Base-by-base conservation (phyloP, 140 eudicot genomes). In the Oenanthe javanica region DNA sequence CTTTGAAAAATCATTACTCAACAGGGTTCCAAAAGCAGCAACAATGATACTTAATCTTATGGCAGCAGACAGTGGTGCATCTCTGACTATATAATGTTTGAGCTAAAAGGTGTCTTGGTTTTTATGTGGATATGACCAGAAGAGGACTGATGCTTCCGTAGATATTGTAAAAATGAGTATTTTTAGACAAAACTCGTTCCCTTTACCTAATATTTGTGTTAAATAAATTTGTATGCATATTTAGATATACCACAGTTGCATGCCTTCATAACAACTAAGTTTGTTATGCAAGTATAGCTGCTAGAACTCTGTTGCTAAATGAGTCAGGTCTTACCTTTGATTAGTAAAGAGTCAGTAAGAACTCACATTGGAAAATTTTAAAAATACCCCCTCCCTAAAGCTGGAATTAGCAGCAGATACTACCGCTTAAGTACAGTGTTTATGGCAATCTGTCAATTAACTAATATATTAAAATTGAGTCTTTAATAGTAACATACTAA, bases 11-110 rank as follows among this genome's bases (percentile, higher is more conserved):
- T 40, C 72, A 25, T 67, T 42, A 66, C 55, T 15, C 57, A 61
- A 77, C 93, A 95, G 99, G 99, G 99, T 97, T 78, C 99, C 97
- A 43, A 95, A 88, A 88, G 99, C 99, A 43, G 99, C 99, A 72
- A 86, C 86, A 73, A 86, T 95, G 99, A 92, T 95, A 80, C 86
- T 95, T 54, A 93, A 95, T 89, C 92, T 95, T 1, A 88, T 96
- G 16, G 83, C 81, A 79, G 93, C 91, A 12, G 99, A 95, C 83
- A 92, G 92, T 83, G 99, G 99, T 81, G 90, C 97, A 67, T 90
- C 99, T 72, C 92, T 95, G 77, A 87, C 96, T 18, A 97, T 94
- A 80, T 94, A 75, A 88, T 25, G 23, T 27, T 75, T 48, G 63
- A 75, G 63, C 77, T 21, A 46, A 4, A 4, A 3, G 45, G 79